Conservation (phyloP, 2,329 filamentous ascomycete species). For the Microcyclosporella mali region DNA sequence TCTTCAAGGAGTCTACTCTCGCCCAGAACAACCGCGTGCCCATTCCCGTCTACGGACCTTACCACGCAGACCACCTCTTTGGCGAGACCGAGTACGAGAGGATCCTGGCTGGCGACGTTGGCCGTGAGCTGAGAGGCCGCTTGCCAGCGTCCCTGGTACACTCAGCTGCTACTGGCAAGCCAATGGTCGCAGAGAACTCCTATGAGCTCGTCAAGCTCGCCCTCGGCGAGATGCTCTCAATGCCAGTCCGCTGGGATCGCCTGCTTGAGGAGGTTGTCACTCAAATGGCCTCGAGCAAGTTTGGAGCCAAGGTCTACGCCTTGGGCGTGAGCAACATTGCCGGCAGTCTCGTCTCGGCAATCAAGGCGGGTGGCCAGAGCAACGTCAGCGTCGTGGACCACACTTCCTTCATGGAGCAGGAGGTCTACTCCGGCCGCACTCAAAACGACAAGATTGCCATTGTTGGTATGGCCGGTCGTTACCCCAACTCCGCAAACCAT, state of each 20-base stretch:
- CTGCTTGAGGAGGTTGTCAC: conserved; percentile 44
- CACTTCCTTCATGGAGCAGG: conserved; percentile 37
- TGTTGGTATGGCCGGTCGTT: conserved; percentile 73
- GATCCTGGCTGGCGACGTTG: conserved; percentile 41
- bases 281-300: conserved; percentile 39
- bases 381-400: conserved; percentile 41
- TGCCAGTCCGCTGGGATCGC: conserved; percentile 45
- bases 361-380: conserved; percentile 47
- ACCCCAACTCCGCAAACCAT: conserved; percentile 64
- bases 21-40: conserved; percentile 46
- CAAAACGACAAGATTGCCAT: conserved; percentile 71
- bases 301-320: conserved; percentile 42
- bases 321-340: conserved; percentile 50
- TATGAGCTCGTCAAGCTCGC: conserved; percentile 41
- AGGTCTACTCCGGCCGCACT: conserved; percentile 37
- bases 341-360: conserved; percentile 49
- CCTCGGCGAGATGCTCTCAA: conserved; percentile 41
- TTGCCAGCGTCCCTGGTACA: conserved; percentile 41
- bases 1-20: conserved; percentile 47
- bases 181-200: conserved; percentile 40
- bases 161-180: conserved; percentile 43
- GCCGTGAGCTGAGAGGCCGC: conserved; percentile 37
- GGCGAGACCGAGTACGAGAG: conserved; percentile 45
- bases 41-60: conserved; percentile 53
- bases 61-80: conserved; percentile 54